Evolutionary conservation across 2,329 filamentous ascomycete species (phyloP).

Genomic region (Xylaria sp.): DNA sequence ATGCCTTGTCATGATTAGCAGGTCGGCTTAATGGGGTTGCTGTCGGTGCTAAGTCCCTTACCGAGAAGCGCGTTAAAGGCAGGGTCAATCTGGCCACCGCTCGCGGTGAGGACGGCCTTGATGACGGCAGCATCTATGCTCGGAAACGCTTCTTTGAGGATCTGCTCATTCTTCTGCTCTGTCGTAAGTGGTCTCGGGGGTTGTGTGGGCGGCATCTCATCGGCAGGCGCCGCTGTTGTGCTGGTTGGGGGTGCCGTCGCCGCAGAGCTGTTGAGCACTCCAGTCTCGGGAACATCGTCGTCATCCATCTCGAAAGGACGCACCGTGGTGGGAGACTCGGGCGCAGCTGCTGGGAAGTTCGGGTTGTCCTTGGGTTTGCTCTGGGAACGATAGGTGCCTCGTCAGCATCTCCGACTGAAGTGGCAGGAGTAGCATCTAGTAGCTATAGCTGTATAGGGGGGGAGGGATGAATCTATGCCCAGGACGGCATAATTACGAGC

Average conservation of each 20-base stretch:
- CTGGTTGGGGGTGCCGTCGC: constrained; percentile 40
- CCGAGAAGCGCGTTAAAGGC: constrained; percentile 95
- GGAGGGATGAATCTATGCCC: constrained; percentile 19
- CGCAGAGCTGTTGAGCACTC: constrained; percentile 59
- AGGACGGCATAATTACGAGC: constrained; percentile 34
- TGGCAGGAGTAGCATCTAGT: neutral
- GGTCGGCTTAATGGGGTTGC: neutral
- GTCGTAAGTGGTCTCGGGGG: constrained; percentile 86
- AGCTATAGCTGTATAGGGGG: constrained; percentile 19
- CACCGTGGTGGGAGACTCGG: constrained; percentile 74
- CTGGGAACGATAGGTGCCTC: constrained; percentile 22
- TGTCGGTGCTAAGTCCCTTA: constrained; percentile 53
- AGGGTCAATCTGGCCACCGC: constrained; percentile 86
- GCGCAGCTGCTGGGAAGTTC: constrained; percentile 53
- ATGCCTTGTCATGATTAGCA: constrained; percentile 64
- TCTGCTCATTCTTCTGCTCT: constrained; percentile 85
- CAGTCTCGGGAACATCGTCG: constrained; percentile 73
- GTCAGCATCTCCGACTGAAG: constrained; percentile 32
- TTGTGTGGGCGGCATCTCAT: constrained; percentile 72
- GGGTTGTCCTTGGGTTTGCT: constrained; percentile 57
- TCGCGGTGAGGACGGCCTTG: constrained; percentile 88
- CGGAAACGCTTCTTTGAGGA: constrained; percentile 94
- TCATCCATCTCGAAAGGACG: constrained; percentile 75
- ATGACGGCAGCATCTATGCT: constrained; percentile 82
- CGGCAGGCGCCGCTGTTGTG: constrained; percentile 51